Conservation (phyloP, 1,284 basidiomycete genomes). For the Ustilago lituana region DNA sequence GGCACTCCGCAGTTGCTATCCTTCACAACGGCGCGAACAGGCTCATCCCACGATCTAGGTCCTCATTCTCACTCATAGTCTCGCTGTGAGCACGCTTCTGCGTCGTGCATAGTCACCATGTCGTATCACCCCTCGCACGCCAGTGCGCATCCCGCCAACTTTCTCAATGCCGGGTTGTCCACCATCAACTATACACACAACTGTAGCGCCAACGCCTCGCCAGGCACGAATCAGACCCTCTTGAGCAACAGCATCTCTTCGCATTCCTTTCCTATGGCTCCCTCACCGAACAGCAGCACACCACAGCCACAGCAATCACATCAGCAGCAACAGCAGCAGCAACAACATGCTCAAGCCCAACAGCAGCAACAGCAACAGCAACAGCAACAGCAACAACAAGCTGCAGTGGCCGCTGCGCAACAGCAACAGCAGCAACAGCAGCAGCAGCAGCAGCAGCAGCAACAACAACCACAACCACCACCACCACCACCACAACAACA, state of each 20-base stretch:
- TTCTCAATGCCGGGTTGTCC: conserved; percentile 25
- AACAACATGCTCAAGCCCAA: too few species aligned
- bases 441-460: conserved; percentile 19
- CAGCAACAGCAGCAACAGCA: conserved; percentile 22
- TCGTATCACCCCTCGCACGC: conserved; percentile 46
- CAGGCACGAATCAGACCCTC: conserved; percentile 23
- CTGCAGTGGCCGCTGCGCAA: conserved; percentile 22
- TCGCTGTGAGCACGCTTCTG: too few species aligned
- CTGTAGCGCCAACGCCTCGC: conserved; percentile 17
- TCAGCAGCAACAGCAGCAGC: conserved; percentile 3
- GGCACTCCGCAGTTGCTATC: too few species aligned
- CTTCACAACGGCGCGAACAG: too few species aligned
- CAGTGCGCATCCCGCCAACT: conserved; percentile 27
- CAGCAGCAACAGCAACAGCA: conserved; percentile 15
- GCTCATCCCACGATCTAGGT: too few species aligned
- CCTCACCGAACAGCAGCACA: conserved; percentile 33
- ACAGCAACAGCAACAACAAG: conserved; percentile 23
- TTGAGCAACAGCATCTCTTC: conserved; percentile 34
- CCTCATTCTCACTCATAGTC: too few species aligned
- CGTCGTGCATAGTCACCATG: conserved; percentile 15
- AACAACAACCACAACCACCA: conserved; percentile 19
- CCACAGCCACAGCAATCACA: conserved; percentile 21
- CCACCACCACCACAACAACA: conserved; percentile 33
- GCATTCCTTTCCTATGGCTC: conserved; percentile 45
- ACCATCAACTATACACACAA: conserved; percentile 36